Percentiles rank a stretch among this genome's conserved stretches.
Evolutionary conservation across 306 rosid genomes (phyloP).

Genomic region (Castanea mollissima): DNA sequence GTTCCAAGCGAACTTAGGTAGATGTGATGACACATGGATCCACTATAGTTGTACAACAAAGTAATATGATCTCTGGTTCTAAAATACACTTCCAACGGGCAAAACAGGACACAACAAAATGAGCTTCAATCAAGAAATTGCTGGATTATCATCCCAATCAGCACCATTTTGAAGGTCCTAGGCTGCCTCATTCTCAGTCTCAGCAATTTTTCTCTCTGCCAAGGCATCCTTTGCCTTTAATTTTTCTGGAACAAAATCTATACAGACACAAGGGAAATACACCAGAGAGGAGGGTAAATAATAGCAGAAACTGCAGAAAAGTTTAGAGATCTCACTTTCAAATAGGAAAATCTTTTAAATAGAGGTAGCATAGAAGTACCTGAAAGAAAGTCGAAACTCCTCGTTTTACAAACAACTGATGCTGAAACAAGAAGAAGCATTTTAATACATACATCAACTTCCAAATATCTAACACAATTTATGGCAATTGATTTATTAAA

Average conservation of each 20-base stretch:
- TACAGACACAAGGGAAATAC: slow-evolving; percentile 14
- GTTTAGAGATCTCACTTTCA: slow-evolving; percentile 8
- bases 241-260: slow-evolving; percentile 85
- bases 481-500: not conserved
- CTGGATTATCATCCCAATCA: slow-evolving; percentile 16
- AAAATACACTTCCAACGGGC: slow-evolving; percentile 8
- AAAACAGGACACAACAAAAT: slow-evolving; percentile 3
- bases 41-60: not conserved
- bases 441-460: slow-evolving; percentile 9
- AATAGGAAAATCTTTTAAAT: slow-evolving; percentile 7
- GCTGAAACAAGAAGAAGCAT: slow-evolving; percentile 56
- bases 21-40: slow-evolving; percentile 1
- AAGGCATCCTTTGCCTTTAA: slow-evolving; percentile 74
- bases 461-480: not conserved
- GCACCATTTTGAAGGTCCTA: slow-evolving; percentile 27
- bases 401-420: slow-evolving; percentile 57
- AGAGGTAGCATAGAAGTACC: slow-evolving; percentile 43
- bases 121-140: slow-evolving; percentile 5
- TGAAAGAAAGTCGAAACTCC: slow-evolving; percentile 83
- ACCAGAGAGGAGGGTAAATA: slow-evolving; percentile 2
- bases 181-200: slow-evolving; percentile 27
- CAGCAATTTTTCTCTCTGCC: slow-evolving; percentile 52
- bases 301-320: slow-evolving; percentile 14
- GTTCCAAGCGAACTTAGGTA: not conserved
- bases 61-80: slow-evolving; percentile 5